phyloP scores from a whole-genome alignment of 257 asterid species.

The Penstemon eatonii region DNA sequence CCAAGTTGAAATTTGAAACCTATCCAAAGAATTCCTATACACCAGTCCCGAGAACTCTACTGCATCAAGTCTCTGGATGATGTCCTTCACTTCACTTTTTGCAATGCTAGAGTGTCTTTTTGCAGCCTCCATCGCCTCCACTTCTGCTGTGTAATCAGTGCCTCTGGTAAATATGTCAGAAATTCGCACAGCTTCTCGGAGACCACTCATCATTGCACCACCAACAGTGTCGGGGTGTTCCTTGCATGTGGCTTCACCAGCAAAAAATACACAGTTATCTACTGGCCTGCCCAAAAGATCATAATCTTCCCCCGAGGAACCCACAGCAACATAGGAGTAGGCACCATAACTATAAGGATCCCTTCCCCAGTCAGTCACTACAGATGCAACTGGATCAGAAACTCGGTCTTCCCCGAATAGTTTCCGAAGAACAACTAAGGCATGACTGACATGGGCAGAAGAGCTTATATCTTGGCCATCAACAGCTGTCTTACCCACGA shows the following conservation, averaged over 20 bases:
- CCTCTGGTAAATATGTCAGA: constrained; percentile 71
- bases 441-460: constrained; percentile 80
- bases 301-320: constrained; percentile 98
- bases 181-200: constrained; percentile 91
- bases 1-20: constrained; percentile 50
- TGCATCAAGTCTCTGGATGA: constrained; percentile 70
- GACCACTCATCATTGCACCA: constrained; percentile 98
- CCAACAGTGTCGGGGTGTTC: constrained; percentile 99
- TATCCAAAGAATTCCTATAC: constrained; percentile 62
- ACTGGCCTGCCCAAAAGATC: constrained; percentile 95
- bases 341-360: constrained; percentile 98
- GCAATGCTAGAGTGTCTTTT: constrained; percentile 67
- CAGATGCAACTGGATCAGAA: constrained; percentile 88
- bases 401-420: constrained; percentile 88
- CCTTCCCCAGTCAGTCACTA: constrained; percentile 97
- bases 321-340: constrained; percentile 97
- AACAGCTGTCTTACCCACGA: constrained; percentile 95
- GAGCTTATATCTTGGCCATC: constrained; percentile 70
- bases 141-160: constrained; percentile 75
- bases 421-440: constrained; percentile 81
- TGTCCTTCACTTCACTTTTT: constrained; percentile 82
- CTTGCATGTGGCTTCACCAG: constrained; percentile 99
- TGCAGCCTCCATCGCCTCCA: constrained; percentile 84
- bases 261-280: constrained; percentile 88
- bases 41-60: constrained; percentile 55